A percentile compares a stretch with the other conserved stretches of the same genome.
phyloP scores from a whole-genome alignment of 768 basidiomycete genomes.

The Collybia sordida region DNA sequence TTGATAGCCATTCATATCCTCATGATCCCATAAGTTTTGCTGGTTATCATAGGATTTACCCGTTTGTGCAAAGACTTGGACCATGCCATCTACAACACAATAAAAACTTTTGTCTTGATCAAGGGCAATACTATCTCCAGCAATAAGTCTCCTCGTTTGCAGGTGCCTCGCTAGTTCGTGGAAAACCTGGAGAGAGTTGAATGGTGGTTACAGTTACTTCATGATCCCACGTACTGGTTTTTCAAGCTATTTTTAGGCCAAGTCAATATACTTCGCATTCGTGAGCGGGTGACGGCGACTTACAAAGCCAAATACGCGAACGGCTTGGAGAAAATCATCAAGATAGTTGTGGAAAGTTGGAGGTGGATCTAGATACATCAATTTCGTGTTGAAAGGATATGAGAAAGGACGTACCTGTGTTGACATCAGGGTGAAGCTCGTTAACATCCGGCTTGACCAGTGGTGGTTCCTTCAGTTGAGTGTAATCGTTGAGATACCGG shows the following conservation, averaged over 20 bases:
- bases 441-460: slow-evolving; percentile 81
- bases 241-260: slow-evolving; percentile 50
- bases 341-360: slow-evolving; percentile 93
- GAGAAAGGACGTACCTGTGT: slow-evolving; percentile 42
- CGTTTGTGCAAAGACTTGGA: slow-evolving; percentile 86
- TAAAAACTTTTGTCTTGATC: slow-evolving; percentile 95
- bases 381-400: neutral
- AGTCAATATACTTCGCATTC: neutral
- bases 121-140: slow-evolving; percentile 90
- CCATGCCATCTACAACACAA: slow-evolving; percentile 96
- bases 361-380: slow-evolving; percentile 46
- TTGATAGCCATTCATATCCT: slow-evolving; percentile 94
- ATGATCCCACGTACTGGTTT: slow-evolving; percentile 69
- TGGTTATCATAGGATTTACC: slow-evolving; percentile 47
- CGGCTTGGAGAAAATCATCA: slow-evolving; percentile 95
- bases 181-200: slow-evolving; percentile 62
- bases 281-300: slow-evolving; percentile 17
- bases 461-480: slow-evolving; percentile 77
- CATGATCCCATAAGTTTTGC: slow-evolving; percentile 72
- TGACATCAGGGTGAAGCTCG: slow-evolving; percentile 90
- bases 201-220: neutral
- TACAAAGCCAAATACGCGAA: slow-evolving; percentile 95
- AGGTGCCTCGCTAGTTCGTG: slow-evolving; percentile 96
- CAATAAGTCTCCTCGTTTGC: slow-evolving; percentile 92
- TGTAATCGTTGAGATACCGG: slow-evolving; percentile 75